These are phyloP conservation scores for Euphrasia confusa DNA, from an alignment of 257 asterid species.

Conservation along the genomic window DNA sequence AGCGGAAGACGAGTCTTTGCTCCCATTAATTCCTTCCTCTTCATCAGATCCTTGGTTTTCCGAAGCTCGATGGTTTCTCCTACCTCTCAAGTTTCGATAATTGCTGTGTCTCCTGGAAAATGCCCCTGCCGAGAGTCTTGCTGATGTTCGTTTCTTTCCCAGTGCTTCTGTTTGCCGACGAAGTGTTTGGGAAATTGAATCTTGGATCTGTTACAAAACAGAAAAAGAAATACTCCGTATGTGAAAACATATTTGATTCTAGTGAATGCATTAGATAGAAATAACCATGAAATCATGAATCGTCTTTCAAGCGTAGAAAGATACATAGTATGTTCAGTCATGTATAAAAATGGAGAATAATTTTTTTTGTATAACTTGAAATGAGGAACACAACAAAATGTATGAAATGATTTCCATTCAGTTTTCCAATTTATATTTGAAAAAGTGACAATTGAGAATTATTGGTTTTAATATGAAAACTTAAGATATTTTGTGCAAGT, in stretches of 20 bases:
- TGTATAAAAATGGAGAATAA: too few relatives aligned
- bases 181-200: conserved; percentile 78
- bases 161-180: conserved; percentile 92
- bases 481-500: too few relatives aligned
- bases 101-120: conserved; percentile 59
- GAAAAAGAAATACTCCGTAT: background rate
- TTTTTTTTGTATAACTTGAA: background rate
- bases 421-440: too few relatives aligned
- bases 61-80: conserved; percentile 52
- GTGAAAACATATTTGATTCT: background rate
- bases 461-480: too few relatives aligned
- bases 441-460: too few relatives aligned
- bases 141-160: conserved; percentile 73
- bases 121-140: conserved; percentile 52
- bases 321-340: background rate
- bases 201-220: conserved; percentile 71
- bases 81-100: conserved; percentile 58
- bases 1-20: conserved; percentile 86
- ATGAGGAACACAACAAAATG: background rate
- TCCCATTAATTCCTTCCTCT: conserved; percentile 69
- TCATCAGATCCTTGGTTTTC: conserved; percentile 77
- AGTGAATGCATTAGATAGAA: conserved; percentile 16
- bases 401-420: too few relatives aligned
- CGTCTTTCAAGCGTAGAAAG: conserved; percentile 7
- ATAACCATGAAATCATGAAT: conserved; percentile 9